A percentile compares a stretch with the other conserved stretches of the same genome.
These are phyloP conservation scores for Marchantia paleacea DNA, from an alignment of 225 moss, liverwort and hornwort genomes.

Conservation along the genomic window DNA sequence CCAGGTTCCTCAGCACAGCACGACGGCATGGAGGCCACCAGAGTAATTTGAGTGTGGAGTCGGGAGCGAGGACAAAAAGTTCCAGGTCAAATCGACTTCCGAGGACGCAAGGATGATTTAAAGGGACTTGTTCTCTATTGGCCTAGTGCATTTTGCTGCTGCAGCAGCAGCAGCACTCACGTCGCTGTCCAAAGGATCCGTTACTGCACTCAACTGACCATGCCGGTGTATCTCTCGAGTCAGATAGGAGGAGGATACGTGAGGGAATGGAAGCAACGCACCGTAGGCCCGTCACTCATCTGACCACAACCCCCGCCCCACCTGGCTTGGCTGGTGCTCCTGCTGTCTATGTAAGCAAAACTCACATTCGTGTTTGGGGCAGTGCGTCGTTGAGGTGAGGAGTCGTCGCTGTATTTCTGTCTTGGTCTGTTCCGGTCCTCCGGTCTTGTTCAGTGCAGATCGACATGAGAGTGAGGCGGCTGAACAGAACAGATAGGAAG, in stretches of 20 bases:
- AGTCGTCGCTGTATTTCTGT: neutral
- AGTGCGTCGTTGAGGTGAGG: neutral
- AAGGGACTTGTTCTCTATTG: too few species aligned
- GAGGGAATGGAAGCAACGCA: neutral
- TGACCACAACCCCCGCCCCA: neutral
- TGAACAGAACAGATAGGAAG: slow-evolving; percentile 7
- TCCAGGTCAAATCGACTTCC: too few species aligned
- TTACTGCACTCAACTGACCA: too few species aligned
- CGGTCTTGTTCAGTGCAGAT: neutral
- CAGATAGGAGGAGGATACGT: neutral
- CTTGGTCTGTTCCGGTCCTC: neutral
- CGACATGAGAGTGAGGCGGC: neutral
- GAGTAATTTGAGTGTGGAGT: neutral
- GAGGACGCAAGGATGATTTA: too few species aligned
- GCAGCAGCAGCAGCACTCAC: too few species aligned
- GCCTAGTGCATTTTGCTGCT: too few species aligned
- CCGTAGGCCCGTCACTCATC: neutral
- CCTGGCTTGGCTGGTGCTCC: neutral
- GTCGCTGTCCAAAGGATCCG: too few species aligned
- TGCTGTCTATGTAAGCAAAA: neutral
- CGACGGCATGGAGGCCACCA: neutral
- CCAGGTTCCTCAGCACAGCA: neutral
- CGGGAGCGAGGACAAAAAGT: neutral
- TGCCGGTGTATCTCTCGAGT: neutral
- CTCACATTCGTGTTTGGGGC: neutral